Conservation (phyloP, 2,329 filamentous ascomycete genomes). For the Didymellaceae sp. region DNA sequence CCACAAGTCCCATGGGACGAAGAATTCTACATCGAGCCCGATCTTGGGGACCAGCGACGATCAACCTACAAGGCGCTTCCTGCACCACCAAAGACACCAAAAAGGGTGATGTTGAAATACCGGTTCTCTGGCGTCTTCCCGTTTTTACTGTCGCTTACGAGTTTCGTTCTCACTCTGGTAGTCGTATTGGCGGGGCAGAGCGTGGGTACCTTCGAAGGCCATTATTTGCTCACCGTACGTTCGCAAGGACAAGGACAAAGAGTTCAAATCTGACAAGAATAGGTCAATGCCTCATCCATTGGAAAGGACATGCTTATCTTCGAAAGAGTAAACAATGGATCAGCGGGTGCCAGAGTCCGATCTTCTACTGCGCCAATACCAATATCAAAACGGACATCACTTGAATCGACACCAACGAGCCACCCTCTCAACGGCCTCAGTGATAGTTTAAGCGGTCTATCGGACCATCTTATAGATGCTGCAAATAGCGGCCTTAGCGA, state of each 20-base stretch:
- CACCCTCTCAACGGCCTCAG: conserved; percentile 7
- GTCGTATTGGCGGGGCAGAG: conserved; percentile 26
- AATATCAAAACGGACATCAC: conserved; percentile 2
- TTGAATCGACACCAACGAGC: conserved; percentile 19
- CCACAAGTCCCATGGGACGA: conserved; percentile 14
- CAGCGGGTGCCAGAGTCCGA: no score
- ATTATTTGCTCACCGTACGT: conserved; percentile 31
- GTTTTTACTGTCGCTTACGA: conserved; percentile 17
- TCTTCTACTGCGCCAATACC: conserved; percentile 5
- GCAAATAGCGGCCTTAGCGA: conserved; percentile 20
- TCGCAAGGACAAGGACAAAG: neutral
- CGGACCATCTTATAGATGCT: conserved; percentile 19
- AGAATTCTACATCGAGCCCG: conserved; percentile 25
- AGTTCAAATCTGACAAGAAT: conserved; percentile 1
- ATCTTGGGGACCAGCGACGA: conserved; percentile 30
- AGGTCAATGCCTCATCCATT: conserved; percentile 27
- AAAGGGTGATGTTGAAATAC: conserved; percentile 27
- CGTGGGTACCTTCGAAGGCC: conserved; percentile 16
- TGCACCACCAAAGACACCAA: conserved; percentile 26
- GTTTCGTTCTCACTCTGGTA: conserved; percentile 27
- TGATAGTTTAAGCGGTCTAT: conserved; percentile 8
- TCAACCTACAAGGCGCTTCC: conserved; percentile 30
- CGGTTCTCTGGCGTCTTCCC: conserved; percentile 29
- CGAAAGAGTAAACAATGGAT: conserved; percentile 16
- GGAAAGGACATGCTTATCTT: conserved; percentile 26